A percentile compares a stretch with the other conserved stretches of the same genome.
phyloP scores from a whole-genome alignment of 306 rosid species.

The Cicer bijugum region DNA sequence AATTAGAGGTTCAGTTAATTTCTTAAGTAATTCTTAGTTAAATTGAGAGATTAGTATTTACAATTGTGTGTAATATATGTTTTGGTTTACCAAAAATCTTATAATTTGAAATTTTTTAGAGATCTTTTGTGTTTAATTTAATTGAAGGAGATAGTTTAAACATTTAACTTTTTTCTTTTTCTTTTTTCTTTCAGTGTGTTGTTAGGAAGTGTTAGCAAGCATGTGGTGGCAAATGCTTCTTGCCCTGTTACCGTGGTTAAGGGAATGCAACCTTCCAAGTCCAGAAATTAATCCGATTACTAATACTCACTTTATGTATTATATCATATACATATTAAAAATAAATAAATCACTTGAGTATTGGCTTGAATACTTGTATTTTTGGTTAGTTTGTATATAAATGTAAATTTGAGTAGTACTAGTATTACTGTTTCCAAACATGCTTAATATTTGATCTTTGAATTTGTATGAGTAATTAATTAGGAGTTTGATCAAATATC shows the following conservation, averaged over 20 bases:
- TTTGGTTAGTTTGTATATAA: background rate
- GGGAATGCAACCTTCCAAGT: constrained; percentile 49
- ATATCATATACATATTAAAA: background rate
- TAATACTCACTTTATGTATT: background rate
- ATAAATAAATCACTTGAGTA: background rate
- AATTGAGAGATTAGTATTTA: too few relatives aligned
- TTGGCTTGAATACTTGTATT: constrained; percentile 1
- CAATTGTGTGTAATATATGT: too few relatives aligned
- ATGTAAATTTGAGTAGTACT: background rate
- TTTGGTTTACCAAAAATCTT: too few relatives aligned
- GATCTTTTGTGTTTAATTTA: background rate
- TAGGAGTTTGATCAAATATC: too few relatives aligned
- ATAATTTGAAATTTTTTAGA: background rate
- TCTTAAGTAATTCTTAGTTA: too few relatives aligned
- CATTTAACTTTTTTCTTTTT: background rate
- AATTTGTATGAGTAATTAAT: too few relatives aligned
- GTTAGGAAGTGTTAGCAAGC: constrained; percentile 76
- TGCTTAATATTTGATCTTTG: too few relatives aligned
- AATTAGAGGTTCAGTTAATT: too few relatives aligned
- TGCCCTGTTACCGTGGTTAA: constrained; percentile 81
- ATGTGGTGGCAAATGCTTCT: constrained; percentile 69
- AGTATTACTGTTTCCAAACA: background rate
- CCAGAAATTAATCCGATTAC: constrained; percentile 26
- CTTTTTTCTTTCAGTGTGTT: constrained; percentile 54
- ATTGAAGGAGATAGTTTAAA: constrained; percentile 10